Conservation (phyloP, 495 filamentous ascomycete genomes). For the Podospora appendiculata region DNA sequence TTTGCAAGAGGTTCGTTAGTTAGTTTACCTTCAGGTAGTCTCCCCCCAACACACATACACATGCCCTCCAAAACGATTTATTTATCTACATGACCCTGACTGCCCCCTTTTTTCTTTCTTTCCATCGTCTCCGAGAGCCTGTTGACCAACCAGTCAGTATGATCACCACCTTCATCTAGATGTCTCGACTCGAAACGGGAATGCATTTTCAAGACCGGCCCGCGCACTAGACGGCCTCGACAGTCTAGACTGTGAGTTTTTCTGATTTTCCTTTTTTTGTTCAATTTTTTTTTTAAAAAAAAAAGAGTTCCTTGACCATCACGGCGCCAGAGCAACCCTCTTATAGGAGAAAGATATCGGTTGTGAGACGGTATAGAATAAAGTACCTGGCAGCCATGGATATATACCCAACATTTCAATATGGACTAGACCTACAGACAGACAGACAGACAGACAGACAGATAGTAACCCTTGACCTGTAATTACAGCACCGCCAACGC, state of each 20-base stretch:
- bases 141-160: background rate
- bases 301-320: too few species aligned
- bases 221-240: slow-evolving; percentile 32
- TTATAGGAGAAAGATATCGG: too few species aligned
- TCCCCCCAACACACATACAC: too few species aligned
- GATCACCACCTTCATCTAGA: slow-evolving; percentile 13
- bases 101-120: background rate
- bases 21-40: too few species aligned
- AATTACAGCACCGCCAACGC: background rate
- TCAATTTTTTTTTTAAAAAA: background rate
- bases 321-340: too few species aligned
- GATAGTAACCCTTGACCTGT: too few species aligned
- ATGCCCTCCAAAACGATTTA: background rate
- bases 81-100: background rate
- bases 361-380: too few species aligned
- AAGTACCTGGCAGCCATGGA: too few species aligned
- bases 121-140: background rate
- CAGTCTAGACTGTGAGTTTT: slow-evolving; percentile 26
- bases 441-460: too few species aligned
- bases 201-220: slow-evolving; percentile 39
- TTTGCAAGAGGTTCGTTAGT: slow-evolving; percentile 34
- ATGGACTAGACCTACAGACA: too few species aligned
- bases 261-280: background rate
- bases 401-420: too few species aligned
- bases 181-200: slow-evolving; percentile 41